A percentile compares a stretch with the other conserved stretches of the same genome.
These are phyloP conservation scores for Emmonsia crescens DNA, from an alignment of 2,329 filamentous ascomycete species.

Conservation along the genomic window DNA sequence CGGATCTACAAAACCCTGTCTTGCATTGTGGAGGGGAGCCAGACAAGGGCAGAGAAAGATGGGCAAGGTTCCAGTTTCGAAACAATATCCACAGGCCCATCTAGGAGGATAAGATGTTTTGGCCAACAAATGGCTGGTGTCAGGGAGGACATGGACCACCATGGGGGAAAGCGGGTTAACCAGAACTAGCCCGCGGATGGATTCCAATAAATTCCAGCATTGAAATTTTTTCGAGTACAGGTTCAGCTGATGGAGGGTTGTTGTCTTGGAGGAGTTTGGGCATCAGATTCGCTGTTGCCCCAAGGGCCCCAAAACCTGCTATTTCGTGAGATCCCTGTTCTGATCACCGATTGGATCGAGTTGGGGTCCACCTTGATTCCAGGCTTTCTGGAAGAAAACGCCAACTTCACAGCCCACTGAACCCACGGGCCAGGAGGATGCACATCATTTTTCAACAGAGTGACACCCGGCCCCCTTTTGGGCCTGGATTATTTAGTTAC, in stretches of 20 bases:
- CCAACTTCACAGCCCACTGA: conserved; percentile 2
- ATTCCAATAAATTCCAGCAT: background rate
- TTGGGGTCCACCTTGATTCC: conserved; percentile 10
- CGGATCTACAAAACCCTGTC: background rate
- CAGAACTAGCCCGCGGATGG: background rate
- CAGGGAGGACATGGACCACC: conserved; percentile 1
- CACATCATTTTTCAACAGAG: background rate
- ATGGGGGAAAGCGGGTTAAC: background rate
- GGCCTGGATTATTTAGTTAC: background rate
- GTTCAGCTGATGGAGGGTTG: conserved; percentile 16
- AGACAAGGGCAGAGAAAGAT: background rate
- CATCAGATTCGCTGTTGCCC: conserved; percentile 14
- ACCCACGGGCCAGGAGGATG: background rate
- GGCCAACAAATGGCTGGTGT: background rate
- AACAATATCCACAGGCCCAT: conserved; percentile 2
- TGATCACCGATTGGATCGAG: conserved; percentile 13
- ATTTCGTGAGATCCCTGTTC: conserved; percentile 14
- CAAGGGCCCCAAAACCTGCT: conserved; percentile 9
- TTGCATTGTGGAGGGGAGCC: background rate
- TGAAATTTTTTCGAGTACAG: conserved; percentile 5
- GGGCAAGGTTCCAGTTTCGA: conserved; percentile 1
- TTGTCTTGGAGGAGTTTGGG: conserved; percentile 14
- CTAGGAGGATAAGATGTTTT: background rate
- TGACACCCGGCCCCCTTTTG: background rate
- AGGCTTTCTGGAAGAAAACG: conserved; percentile 15